Conservation (phyloP, 2,329 filamentous ascomycete species). For the Lachnellula occidentalis region DNA sequence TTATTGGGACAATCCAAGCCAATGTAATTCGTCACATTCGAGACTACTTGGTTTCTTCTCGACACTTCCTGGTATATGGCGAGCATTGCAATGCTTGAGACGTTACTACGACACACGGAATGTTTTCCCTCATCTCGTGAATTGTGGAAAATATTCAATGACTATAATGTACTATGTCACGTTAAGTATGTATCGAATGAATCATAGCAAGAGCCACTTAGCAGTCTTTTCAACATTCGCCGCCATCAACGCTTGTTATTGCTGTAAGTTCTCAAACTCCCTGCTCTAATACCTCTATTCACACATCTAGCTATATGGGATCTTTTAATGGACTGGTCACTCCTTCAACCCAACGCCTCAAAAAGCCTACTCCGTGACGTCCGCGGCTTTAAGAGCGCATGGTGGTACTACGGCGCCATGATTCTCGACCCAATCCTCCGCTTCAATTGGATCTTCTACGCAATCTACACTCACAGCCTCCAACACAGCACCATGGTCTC, state of each 20-base stretch:
- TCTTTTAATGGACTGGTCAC: slow-evolving; percentile 89
- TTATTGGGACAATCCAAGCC: slow-evolving; percentile 63
- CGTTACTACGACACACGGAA: slow-evolving; percentile 85
- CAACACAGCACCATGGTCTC: slow-evolving; percentile 81
- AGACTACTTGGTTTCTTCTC: slow-evolving; percentile 80
- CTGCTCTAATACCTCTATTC: background rate
- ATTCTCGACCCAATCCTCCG: slow-evolving; percentile 75
- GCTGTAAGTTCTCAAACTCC: slow-evolving; percentile 46
- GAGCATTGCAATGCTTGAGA: slow-evolving; percentile 81
- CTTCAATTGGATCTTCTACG: slow-evolving; percentile 91
- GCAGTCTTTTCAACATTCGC: slow-evolving; percentile 77
- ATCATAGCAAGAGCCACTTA: slow-evolving; percentile 49
- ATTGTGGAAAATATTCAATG: slow-evolving; percentile 84
- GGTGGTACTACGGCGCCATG: slow-evolving; percentile 86
- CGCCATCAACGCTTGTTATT: slow-evolving; percentile 76
- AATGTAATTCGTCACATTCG: slow-evolving; percentile 84
- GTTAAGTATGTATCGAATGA: slow-evolving; percentile 78
- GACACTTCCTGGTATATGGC: slow-evolving; percentile 81
- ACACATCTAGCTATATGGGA: slow-evolving; percentile 70
- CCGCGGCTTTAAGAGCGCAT: slow-evolving; percentile 70
- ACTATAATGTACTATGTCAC: slow-evolving; percentile 75
- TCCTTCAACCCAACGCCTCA: slow-evolving; percentile 71
- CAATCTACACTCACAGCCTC: slow-evolving; percentile 67
- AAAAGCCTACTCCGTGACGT: slow-evolving; percentile 68
- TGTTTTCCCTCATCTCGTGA: slow-evolving; percentile 85